Percentiles rank a stretch among this genome's conserved stretches.
Evolutionary conservation across 495 filamentous ascomycete genomes (phyloP).

Genomic region (Durotheca rogersii): DNA sequence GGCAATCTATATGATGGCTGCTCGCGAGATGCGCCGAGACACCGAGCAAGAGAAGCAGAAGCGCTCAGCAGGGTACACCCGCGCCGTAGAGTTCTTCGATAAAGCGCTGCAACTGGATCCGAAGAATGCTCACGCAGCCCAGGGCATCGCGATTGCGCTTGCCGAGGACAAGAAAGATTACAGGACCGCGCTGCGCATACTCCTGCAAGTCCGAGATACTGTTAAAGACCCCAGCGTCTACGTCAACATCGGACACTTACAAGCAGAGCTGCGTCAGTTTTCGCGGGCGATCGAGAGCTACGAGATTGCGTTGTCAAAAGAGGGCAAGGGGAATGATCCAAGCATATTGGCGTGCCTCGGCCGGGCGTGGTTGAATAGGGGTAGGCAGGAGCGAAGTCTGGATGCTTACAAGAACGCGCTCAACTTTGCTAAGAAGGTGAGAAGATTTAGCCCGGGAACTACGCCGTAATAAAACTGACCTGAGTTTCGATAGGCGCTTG

Average conservation of each 20-base stretch:
- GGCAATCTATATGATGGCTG: constrained; percentile 84
- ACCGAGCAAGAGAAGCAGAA: constrained; percentile 88
- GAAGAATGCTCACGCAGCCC: constrained; percentile 92
- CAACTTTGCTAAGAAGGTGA: constrained; percentile 77
- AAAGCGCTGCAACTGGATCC: constrained; percentile 91
- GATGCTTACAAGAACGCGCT: constrained; percentile 81
- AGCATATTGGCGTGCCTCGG: constrained; percentile 87
- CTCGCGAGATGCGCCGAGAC: constrained; percentile 90
- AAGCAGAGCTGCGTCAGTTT: constrained; percentile 84
- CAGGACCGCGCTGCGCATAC: constrained; percentile 75
- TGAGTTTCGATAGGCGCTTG: constrained; percentile 58
- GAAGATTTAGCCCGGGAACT: constrained; percentile 9
- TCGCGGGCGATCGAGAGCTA: constrained; percentile 90
- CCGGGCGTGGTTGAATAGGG: constrained; percentile 87
- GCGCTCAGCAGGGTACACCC: constrained; percentile 78
- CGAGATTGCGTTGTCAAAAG: constrained; percentile 83
- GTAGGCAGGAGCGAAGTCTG: constrained; percentile 74
- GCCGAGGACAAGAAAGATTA: constrained; percentile 91
- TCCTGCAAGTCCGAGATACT: constrained; percentile 84
- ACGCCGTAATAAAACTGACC: constrained; percentile 26
- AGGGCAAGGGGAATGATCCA: constrained; percentile 71
- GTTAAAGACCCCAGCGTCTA: constrained; percentile 82
- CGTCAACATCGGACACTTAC: constrained; percentile 90
- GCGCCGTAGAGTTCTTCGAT: constrained; percentile 96
- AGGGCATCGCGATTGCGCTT: constrained; percentile 90